Conservation (phyloP, 2,329 filamentous ascomycete species). For the Botryotinia calthae region DNA sequence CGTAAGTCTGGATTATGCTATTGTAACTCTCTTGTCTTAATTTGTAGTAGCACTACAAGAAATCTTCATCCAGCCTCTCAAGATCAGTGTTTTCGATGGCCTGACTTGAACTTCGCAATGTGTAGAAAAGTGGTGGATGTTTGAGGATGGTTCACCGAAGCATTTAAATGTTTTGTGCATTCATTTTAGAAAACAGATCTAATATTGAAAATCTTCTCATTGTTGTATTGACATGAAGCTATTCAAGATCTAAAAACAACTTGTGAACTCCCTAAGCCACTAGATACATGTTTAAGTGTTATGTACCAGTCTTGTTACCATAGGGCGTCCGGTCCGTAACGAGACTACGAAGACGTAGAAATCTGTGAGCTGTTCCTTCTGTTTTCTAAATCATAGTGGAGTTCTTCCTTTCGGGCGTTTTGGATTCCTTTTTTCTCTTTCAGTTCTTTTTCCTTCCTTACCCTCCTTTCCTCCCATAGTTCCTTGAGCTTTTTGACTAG, state of each 20-base stretch:
- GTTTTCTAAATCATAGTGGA: too few species aligned
- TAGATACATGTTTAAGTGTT: rapidly evolving
- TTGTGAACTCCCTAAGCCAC: neutral
- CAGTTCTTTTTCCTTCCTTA: too few species aligned
- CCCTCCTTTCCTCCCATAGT: too few species aligned
- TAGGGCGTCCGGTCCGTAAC: rapidly evolving
- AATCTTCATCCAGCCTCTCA: neutral
- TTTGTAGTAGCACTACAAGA: neutral
- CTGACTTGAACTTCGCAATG: neutral
- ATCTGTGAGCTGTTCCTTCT: too few species aligned
- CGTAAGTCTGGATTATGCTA: neutral
- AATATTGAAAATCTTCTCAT: neutral
- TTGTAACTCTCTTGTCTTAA: neutral
- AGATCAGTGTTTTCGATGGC: neutral
- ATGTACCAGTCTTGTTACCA: neutral
- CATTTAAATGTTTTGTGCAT: neutral
- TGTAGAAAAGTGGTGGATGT: neutral
- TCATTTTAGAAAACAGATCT: neutral
- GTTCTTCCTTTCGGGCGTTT: too few species aligned
- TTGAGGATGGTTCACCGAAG: neutral
- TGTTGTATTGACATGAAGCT: neutral
- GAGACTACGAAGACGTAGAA: neutral
- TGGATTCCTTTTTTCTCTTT: too few species aligned
- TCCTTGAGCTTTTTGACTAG: neutral
- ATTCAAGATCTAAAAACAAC: neutral